Percentiles rank a stretch among this genome's conserved stretches.
Evolutionary conservation across 2,329 filamentous ascomycete species (phyloP).

Genomic region (Ophiocordyceps camponoti-rufipedis): DNA sequence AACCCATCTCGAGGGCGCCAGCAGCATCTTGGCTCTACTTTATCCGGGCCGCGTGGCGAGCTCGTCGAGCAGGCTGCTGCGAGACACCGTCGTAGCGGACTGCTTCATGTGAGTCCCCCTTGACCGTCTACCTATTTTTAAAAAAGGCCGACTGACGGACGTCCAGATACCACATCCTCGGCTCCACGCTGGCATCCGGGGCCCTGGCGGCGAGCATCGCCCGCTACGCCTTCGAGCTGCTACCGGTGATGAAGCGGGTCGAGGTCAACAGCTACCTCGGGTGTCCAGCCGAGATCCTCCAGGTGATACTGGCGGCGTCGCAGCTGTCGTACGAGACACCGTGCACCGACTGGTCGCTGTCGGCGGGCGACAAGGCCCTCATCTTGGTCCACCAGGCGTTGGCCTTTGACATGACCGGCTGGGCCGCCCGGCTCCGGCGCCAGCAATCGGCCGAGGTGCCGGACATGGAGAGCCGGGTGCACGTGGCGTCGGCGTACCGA

Average conservation of each 20-base stretch:
- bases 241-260: constrained; percentile 21
- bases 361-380: constrained; percentile 7
- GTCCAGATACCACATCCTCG: constrained; percentile 21
- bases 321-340: constrained; percentile 21
- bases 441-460: constrained; percentile 11
- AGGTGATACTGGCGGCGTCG: constrained; percentile 25
- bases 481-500: constrained; percentile 26
- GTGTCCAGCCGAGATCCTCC: constrained; percentile 22
- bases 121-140: too few relatives aligned
- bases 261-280: constrained; percentile 24
- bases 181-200: constrained; percentile 18
- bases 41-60: constrained; percentile 7
- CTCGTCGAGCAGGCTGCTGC: constrained; percentile 16
- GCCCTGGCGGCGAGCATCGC: constrained; percentile 19
- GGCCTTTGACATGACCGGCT: constrained; percentile 21
- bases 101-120: constrained; percentile 22
- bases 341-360: constrained; percentile 12
- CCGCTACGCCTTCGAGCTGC: constrained; percentile 18
- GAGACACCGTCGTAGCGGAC: constrained; percentile 28
- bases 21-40: constrained; percentile 20
- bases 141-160: neutral
- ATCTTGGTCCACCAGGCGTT: constrained; percentile 22
- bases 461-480: constrained; percentile 22
- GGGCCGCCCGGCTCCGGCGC: constrained; percentile 20
- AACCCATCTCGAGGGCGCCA: constrained; percentile 26